Conservation (phyloP, 768 basidiomycete species). For the Pleurotus djamor region DNA sequence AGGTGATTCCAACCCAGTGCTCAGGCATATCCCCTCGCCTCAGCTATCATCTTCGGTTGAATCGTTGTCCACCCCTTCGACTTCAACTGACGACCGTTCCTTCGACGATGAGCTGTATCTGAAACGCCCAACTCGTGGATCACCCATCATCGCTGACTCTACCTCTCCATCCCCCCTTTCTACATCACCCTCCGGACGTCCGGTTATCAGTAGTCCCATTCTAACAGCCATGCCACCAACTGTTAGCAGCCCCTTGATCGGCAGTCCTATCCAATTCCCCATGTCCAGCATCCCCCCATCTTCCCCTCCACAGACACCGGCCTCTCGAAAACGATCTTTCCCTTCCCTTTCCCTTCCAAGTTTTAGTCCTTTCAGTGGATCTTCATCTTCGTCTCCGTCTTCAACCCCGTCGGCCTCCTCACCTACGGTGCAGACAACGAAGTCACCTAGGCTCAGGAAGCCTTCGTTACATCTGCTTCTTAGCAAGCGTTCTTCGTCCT, state of each 20-base stretch:
- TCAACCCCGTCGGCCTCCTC: conserved; percentile 26
- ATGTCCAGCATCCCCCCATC: conserved; percentile 23
- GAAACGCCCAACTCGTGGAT: conserved; percentile 21
- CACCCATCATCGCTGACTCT: conserved; percentile 26
- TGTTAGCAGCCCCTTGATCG: conserved; percentile 15
- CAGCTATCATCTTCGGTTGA: conserved; percentile 59
- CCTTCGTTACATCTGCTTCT: conserved; percentile 71
- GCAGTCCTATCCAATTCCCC: conserved; percentile 47
- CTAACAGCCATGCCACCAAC: conserved; percentile 1
- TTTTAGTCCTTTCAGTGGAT: conserved; percentile 1
- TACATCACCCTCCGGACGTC: conserved; percentile 18
- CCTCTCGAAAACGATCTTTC: conserved; percentile 10
- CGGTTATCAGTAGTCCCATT: conserved; percentile 26
- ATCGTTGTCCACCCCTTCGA: conserved; percentile 54
- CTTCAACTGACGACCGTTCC: conserved; percentile 49
- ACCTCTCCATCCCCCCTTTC: conserved; percentile 16
- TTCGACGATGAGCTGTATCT: conserved; percentile 18
- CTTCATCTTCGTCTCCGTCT: background rate
- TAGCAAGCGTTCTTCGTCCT: conserved; percentile 53
- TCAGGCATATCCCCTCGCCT: conserved; percentile 21
- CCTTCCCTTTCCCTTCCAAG: conserved; percentile 9
- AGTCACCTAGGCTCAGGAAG: conserved; percentile 49
- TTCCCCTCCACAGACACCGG: conserved; percentile 18
- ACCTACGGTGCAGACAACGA: conserved; percentile 21
- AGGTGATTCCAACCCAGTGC: conserved; percentile 15